Conservation (phyloP, 768 basidiomycete genomes). For the Harrya chromipes region DNA sequence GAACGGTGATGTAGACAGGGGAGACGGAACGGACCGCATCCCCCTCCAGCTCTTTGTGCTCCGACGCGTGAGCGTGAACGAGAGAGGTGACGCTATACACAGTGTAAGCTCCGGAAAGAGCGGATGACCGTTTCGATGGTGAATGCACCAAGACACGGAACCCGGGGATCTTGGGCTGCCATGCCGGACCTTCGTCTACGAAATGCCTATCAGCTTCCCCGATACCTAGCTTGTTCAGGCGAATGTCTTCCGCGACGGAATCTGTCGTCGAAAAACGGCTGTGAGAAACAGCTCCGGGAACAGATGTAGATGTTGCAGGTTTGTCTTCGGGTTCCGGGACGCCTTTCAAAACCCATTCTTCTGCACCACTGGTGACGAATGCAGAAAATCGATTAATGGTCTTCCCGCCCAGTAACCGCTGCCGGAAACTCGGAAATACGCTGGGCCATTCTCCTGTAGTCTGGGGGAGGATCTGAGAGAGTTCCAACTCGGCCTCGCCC, state of each 20-base stretch:
- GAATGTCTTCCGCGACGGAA: constrained; percentile 41
- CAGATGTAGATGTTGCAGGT: constrained; percentile 14
- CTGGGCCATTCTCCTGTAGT: constrained; percentile 65
- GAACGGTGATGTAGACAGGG: constrained; percentile 64
- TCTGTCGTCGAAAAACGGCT: constrained; percentile 29
- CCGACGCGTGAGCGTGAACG: constrained; percentile 15
- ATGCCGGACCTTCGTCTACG: constrained; percentile 65
- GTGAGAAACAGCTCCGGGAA: constrained; percentile 14
- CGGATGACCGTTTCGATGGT: constrained; percentile 69
- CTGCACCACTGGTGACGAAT: constrained; percentile 84
- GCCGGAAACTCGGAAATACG: constrained; percentile 63
- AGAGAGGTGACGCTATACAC: constrained; percentile 71
- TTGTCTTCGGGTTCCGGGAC: constrained; percentile 33
- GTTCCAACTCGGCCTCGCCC: constrained; percentile 19
- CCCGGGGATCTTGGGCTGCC: constrained; percentile 69
- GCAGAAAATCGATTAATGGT: constrained; percentile 81
- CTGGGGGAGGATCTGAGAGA: constrained; percentile 54
- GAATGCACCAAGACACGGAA: constrained; percentile 79
- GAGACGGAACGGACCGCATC: constrained; percentile 28
- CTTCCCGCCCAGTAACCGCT: constrained; percentile 72
- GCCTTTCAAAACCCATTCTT: constrained; percentile 78
- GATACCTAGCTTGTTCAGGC: constrained; percentile 39
- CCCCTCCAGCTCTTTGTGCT: constrained; percentile 17
- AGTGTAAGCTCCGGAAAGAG: constrained; percentile 68
- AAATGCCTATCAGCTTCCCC: constrained; percentile 68